Evolutionary conservation across 768 basidiomycete species (phyloP).

Genomic region (Phanerochaete sordida): DNA sequence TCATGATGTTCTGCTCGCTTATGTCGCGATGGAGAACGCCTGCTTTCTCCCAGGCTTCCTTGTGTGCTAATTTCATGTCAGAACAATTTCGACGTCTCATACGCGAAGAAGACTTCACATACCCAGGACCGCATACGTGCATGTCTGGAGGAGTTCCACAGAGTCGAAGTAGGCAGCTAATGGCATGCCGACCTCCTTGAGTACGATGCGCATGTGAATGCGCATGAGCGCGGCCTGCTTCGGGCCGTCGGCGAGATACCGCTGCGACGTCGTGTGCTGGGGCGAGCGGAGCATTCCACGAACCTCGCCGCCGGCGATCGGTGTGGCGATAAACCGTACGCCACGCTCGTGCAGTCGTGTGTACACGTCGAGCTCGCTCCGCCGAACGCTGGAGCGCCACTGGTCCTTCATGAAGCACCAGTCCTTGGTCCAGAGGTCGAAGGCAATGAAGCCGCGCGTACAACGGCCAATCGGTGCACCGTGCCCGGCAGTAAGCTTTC

Average conservation of each 20-base stretch:
- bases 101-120: not conserved
- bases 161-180: not conserved
- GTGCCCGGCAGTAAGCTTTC: not conserved
- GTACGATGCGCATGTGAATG: not conserved
- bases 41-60: not conserved
- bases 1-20: conserved; percentile 7
- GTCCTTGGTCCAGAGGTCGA: not conserved
- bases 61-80: not conserved
- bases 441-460: conserved; percentile 10
- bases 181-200: not conserved
- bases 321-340: not conserved
- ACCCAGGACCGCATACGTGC: not conserved
- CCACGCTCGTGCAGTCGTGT: not conserved
- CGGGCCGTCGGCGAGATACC: not conserved
- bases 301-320: conserved; percentile 2
- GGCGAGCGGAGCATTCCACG: not conserved
- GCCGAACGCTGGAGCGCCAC: conserved; percentile 7
- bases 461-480: conserved; percentile 7
- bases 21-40: conserved; percentile 4
- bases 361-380: conserved; percentile 2
- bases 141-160: not conserved
- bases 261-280: not conserved
- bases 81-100: not conserved
- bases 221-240: not conserved
- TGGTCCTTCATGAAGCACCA: conserved; percentile 14